A percentile compares a stretch with the other conserved stretches of the same genome.
These are phyloP conservation scores for Pelargonium nanum DNA, from an alignment of 345 rosid genomes.

Conservation along the genomic window DNA sequence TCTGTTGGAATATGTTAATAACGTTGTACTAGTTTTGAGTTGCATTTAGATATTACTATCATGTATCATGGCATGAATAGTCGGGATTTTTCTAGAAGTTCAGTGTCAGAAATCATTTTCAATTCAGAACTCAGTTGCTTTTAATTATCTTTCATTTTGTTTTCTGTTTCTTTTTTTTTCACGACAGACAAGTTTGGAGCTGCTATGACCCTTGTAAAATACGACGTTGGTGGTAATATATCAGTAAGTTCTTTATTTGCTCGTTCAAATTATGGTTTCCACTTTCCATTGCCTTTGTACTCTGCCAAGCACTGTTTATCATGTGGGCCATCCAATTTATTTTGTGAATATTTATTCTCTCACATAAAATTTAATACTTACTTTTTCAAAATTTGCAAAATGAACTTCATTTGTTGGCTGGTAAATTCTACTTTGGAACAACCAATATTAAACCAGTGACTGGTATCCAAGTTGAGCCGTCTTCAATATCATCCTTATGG, in stretches of 20 bases:
- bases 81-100: background rate
- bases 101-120: too few species aligned
- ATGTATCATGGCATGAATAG: background rate
- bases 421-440: too few species aligned
- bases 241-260: constrained; percentile 30
- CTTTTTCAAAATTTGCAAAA: too few species aligned
- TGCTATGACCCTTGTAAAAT: constrained; percentile 79
- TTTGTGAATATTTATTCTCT: too few species aligned
- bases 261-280: background rate
- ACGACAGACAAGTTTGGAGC: constrained; percentile 82
- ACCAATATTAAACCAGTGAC: too few species aligned
- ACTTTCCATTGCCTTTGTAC: background rate
- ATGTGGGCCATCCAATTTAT: too few species aligned
- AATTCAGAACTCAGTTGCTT: background rate
- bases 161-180: background rate
- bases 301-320: background rate
- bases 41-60: background rate
- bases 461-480: too few species aligned
- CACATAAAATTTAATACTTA: too few species aligned
- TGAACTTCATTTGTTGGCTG: too few species aligned
- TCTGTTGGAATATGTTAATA: background rate
- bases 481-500: too few species aligned
- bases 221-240: constrained; percentile 84
- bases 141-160: too few species aligned
- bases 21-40: background rate